Evolutionary conservation across 1,139 yeast species (phyloP).

Genomic region (Scheffersomyces cryptocercus): DNA sequence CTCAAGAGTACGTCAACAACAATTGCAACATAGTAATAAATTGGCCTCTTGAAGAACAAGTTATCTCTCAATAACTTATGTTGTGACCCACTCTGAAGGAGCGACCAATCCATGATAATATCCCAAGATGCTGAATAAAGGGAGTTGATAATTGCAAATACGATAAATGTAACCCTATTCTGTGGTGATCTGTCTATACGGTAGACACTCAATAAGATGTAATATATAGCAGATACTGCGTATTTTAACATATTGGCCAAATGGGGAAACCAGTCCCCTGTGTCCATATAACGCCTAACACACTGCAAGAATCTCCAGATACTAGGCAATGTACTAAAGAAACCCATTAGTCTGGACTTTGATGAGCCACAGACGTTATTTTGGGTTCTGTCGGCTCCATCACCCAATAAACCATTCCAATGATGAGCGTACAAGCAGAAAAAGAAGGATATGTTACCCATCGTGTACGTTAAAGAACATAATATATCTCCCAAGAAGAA

Average conservation of each 20-base stretch:
- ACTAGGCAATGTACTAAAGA: constrained; percentile 80
- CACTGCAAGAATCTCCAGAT: constrained; percentile 92
- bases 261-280: constrained; percentile 97
- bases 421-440: constrained; percentile 76
- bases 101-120: constrained; percentile 92
- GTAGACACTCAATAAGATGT: constrained; percentile 75
- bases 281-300: constrained; percentile 84
- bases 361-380: constrained; percentile 71
- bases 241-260: constrained; percentile 88
- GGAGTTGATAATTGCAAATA: constrained; percentile 75
- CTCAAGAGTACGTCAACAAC: constrained; percentile 70
- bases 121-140: constrained; percentile 80
- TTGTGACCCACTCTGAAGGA: constrained; percentile 65
- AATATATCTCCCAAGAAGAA: constrained; percentile 90
- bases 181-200: constrained; percentile 55
- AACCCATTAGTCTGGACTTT: constrained; percentile 76
- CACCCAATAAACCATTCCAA: constrained; percentile 55
- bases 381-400: constrained; percentile 35
- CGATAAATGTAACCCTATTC: constrained; percentile 61
- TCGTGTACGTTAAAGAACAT: constrained; percentile 83
- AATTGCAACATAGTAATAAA: constrained; percentile 74
- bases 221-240: constrained; percentile 62
- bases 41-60: constrained; percentile 58
- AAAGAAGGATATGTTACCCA: constrained; percentile 83
- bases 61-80: constrained; percentile 69